These are phyloP conservation scores for Rhizophagus sp. DNA, from an alignment of 192 early-diverging fungal genomes.

Conservation along the genomic window DNA sequence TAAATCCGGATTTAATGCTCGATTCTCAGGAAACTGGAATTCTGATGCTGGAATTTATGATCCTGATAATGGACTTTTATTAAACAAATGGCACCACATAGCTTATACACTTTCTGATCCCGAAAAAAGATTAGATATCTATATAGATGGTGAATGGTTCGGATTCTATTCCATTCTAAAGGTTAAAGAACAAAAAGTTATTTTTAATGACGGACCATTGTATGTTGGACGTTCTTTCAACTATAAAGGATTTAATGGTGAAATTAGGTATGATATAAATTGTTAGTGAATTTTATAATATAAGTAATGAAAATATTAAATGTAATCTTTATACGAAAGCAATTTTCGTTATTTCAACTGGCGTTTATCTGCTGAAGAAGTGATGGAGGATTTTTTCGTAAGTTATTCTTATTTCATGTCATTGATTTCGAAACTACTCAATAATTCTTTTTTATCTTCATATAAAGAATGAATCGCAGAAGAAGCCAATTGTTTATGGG, in stretches of 20 bases:
- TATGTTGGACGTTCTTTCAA: not conserved
- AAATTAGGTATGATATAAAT: constrained; percentile 10
- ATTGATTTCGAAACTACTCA: too few relatives aligned
- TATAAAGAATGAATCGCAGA: not conserved
- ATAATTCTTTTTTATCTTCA: not conserved
- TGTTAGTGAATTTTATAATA: not conserved
- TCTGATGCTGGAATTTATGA: not conserved
- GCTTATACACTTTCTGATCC: constrained; percentile 19
- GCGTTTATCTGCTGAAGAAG: constrained; percentile 26
- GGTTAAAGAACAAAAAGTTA: not conserved
- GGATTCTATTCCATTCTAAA: not conserved
- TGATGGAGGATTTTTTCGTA: constrained; percentile 20
- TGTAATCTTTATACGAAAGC: not conserved
- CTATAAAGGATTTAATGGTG: not conserved
- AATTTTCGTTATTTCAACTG: constrained; percentile 32
- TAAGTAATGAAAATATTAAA: not conserved
- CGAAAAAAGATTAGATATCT: constrained; percentile 20
- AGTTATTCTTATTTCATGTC: not conserved
- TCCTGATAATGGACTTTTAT: not conserved
- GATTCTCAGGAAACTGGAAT: constrained; percentile 5
- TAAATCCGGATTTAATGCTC: not conserved
- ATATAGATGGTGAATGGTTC: constrained; percentile 1
- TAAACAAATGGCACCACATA: constrained; percentile 27
- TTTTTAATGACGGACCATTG: constrained; percentile 14
- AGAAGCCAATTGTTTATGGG: not conserved